Evolutionary conservation across 495 filamentous ascomycete genomes (phyloP), one percentile per base, ranked within the genome.

Genomic region (Aspergillus bertholletiae): DNA sequence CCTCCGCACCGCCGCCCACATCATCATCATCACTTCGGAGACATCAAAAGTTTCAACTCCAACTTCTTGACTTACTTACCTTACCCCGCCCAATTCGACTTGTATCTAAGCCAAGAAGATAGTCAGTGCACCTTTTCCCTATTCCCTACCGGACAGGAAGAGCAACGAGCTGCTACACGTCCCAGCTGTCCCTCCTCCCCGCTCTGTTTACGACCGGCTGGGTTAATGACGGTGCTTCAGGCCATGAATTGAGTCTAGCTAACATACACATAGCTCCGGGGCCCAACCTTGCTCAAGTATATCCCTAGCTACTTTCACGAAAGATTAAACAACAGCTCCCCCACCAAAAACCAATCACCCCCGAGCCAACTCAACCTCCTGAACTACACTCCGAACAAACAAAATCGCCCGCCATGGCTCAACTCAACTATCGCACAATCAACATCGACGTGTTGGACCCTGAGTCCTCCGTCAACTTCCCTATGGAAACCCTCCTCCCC

Each of bases 381-480:
- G 32, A 41, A 12, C 11, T 59, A 56, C 39, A 28, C n/a, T n/a
- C n/a, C n/a, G n/a, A n/a, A n/a, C n/a, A n/a, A 30, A 23, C 18
- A 39, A 51, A 24, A 53, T 28, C 27, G 46, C 11, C 60, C 60
- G 74, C 53, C 46, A 87, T 86, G 83, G 72, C 84, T 40, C 72
- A 74, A 64, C 59, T 76, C 64, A 87, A 88, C 79, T 96, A 89
- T 85, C 89, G 92, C 68, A 96, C 90, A 62, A 93, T 96, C 79
- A 90, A 96, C 77, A 85, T 96, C 74, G 92, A 96, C 72, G 81
- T 84, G 59, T 83, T 93, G 51, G 86, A 92, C 72, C 88, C 90
- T n/a, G 92, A 96, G 72, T 88, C 88, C 53, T 77, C 87, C 43
- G 74, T 82, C 66, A 96, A 96, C 80, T 96, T 96, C 76, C 86